Evolutionary conservation across 2,329 filamentous ascomycete genomes (phyloP).

Genomic region (Penicillium sp.): DNA sequence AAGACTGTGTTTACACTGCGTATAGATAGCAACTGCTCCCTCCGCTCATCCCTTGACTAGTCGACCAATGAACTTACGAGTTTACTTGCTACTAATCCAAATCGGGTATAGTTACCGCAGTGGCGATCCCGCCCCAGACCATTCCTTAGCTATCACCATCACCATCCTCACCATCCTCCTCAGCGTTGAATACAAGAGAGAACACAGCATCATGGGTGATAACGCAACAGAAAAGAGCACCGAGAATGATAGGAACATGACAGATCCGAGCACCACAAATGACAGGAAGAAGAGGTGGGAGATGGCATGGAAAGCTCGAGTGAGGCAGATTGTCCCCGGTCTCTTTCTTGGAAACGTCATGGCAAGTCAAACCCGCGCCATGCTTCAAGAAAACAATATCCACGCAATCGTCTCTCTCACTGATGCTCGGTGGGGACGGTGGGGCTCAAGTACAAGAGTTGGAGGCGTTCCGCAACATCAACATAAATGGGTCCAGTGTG

Average conservation of each 20-base stretch:
- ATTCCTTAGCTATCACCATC: too few species aligned
- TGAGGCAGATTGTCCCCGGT: conserved; percentile 25
- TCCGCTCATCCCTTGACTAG: too few species aligned
- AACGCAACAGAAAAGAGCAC: too few species aligned
- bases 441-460: conserved; percentile 17
- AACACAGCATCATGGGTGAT: too few species aligned
- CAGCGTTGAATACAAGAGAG: too few species aligned
- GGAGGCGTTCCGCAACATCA: conserved; percentile 21
- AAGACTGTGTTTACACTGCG: too few species aligned
- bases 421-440: conserved; percentile 22
- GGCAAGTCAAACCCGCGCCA: conserved; percentile 17
- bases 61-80: too few species aligned
- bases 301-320: conserved; percentile 13
- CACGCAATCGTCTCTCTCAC: conserved; percentile 24
- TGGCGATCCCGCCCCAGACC: too few species aligned
- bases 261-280: background rate
- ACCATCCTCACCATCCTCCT: too few species aligned
- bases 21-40: too few species aligned
- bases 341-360: conserved; percentile 25
- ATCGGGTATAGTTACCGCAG: too few species aligned
- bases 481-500: conserved; percentile 28
- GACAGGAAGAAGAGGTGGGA: conserved; percentile 19
- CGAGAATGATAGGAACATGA: conserved; percentile 8
- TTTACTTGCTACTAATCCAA: too few species aligned
- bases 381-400: conserved; percentile 22